Conservation (phyloP, 1,139 yeast species). For the Blastobotrys apis region DNA sequence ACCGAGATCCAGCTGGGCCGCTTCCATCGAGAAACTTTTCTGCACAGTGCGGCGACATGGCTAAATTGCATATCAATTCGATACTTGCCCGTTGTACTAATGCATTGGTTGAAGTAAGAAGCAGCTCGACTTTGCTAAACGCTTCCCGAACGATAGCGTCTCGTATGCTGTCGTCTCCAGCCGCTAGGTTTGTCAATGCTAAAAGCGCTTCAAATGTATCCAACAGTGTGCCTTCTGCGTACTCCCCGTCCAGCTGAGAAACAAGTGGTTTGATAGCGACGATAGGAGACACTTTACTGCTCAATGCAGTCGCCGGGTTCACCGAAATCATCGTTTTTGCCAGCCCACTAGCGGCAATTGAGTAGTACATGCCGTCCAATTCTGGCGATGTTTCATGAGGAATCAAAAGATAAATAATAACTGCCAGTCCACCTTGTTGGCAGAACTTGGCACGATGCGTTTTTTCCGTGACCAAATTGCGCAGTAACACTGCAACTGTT, state of each 20-base stretch:
- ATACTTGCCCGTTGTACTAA: conserved; percentile 37
- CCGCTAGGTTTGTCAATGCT: conserved; percentile 48
- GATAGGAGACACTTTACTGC: conserved; percentile 32
- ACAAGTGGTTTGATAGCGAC: conserved; percentile 34
- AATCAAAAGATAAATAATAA: conserved; percentile 30
- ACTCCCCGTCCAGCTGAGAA: conserved; percentile 27
- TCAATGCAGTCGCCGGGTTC: conserved; percentile 36
- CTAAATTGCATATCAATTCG: conserved; percentile 40
- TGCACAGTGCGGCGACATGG: conserved; percentile 36
- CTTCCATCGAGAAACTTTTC: conserved; percentile 36
- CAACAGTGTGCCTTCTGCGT: conserved; percentile 30
- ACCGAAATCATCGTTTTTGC: conserved; percentile 37
- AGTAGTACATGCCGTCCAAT: conserved; percentile 19
- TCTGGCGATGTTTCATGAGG: conserved; percentile 15
- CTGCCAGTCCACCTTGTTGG: conserved; percentile 38
- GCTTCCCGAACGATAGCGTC: conserved; percentile 34
- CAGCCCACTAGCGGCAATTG: conserved; percentile 33
- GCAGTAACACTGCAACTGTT: conserved; percentile 30
- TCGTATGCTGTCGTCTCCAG: conserved; percentile 37
- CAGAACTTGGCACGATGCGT: conserved; percentile 28
- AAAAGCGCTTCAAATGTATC: conserved; percentile 46
- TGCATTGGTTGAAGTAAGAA: conserved; percentile 34
- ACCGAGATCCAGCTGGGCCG: conserved; percentile 27
- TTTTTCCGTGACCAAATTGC: conserved; percentile 34
- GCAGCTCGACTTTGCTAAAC: conserved; percentile 40